Percentiles rank a stretch among this genome's conserved stretches.
Evolutionary conservation across 306 rosid species (phyloP).

Genomic region (Lablab purpureus): DNA sequence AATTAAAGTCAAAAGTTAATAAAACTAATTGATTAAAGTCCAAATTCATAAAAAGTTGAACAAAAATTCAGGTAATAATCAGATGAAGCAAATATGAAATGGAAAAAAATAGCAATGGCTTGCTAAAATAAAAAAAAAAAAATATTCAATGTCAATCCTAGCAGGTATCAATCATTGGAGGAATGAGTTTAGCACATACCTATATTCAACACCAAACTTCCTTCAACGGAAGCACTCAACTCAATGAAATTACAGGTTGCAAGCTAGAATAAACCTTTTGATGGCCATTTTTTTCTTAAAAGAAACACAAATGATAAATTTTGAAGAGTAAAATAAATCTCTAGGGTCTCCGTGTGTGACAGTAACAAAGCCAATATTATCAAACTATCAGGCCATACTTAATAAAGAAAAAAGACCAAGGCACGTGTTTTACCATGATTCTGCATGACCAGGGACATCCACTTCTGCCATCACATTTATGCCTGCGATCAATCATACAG

Average conservation of each 20-base stretch:
- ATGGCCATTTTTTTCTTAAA: slow-evolving; percentile 1
- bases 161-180: slow-evolving; percentile 5
- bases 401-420: slow-evolving; percentile 9
- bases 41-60: neutral
- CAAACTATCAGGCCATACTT: slow-evolving; percentile 18
- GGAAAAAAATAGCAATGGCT: slow-evolving; percentile 28
- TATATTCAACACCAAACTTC: slow-evolving; percentile 26
- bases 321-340: neutral
- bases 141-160: slow-evolving; percentile 19
- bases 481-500: slow-evolving; percentile 63
- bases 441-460: slow-evolving; percentile 96
- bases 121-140: slow-evolving; percentile 22
- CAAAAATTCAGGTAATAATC: slow-evolving; percentile 20
- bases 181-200: slow-evolving; percentile 6
- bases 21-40: slow-evolving; percentile 1
- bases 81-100: slow-evolving; percentile 34
- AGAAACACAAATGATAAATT: slow-evolving; percentile 8
- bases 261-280: slow-evolving; percentile 15
- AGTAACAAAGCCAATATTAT: slow-evolving; percentile 18
- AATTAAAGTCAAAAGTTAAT: neutral
- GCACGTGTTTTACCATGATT: slow-evolving; percentile 75
- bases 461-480: slow-evolving; percentile 94
- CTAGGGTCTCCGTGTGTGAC: slow-evolving; percentile 6
- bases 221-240: slow-evolving; percentile 10
- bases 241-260: slow-evolving; percentile 11